phyloP scores from a whole-genome alignment of 2,329 filamentous ascomycete genomes.

The Fusarium decemcellulare region DNA sequence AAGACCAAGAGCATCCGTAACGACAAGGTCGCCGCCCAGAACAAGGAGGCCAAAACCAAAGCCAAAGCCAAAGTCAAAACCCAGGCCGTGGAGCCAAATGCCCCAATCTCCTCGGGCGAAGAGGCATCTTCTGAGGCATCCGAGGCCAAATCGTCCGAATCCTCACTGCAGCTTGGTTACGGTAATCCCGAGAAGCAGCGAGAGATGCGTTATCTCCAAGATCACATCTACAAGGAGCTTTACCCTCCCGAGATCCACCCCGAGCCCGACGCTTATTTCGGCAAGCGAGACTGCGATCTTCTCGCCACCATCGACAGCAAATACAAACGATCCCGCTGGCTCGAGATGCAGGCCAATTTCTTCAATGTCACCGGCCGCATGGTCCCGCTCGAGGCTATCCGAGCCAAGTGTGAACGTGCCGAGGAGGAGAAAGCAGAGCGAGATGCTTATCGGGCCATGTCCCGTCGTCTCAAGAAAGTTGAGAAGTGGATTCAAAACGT shows the following conservation, averaged over 20 bases:
- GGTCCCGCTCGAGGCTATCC: conserved; percentile 56
- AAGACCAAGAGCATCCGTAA: conserved; percentile 41
- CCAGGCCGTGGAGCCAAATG: conserved; percentile 5
- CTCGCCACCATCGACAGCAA: conserved; percentile 54
- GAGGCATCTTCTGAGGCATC: conserved; percentile 44
- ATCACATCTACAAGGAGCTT: conserved; percentile 48
- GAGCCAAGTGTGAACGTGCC: conserved; percentile 50
- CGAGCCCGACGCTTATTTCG: conserved; percentile 44
- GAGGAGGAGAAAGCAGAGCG: conserved; percentile 38
- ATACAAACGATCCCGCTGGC: conserved; percentile 52
- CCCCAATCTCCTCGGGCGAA: conserved; percentile 44
- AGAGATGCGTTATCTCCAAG: conserved; percentile 50
- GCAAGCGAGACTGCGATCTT: conserved; percentile 51
- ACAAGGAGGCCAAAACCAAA: conserved; percentile 34
- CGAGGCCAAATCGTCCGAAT: conserved; percentile 20
- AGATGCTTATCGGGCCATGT: conserved; percentile 7
- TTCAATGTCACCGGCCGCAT: conserved; percentile 59
- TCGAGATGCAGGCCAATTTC: conserved; percentile 61
- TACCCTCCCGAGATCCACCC: conserved; percentile 47
- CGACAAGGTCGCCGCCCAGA: conserved; percentile 35
- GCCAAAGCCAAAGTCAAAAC: conserved; percentile 21
- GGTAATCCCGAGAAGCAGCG: conserved; percentile 35
- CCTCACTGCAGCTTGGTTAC: conserved; percentile 33
- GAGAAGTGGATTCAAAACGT: conserved; percentile 38
- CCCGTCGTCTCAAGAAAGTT: conserved; percentile 18